Conservation (phyloP, 1,284 basidiomycete species). For the Cutaneotrichosporon cutaneum region DNA sequence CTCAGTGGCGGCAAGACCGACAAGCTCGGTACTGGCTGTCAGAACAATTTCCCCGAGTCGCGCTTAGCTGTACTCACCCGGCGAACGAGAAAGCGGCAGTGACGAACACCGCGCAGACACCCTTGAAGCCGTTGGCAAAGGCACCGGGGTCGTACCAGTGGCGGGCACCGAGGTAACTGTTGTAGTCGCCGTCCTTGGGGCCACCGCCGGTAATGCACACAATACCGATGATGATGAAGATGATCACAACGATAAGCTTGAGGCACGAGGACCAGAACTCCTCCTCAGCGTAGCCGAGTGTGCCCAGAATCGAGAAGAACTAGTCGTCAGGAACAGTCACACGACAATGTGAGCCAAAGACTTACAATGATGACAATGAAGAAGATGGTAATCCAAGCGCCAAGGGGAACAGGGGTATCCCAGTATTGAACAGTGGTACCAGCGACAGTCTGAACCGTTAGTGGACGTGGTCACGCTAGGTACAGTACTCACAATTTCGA, state of each 20-base stretch:
- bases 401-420: constrained; percentile 43
- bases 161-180: constrained; percentile 40
- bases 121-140: constrained; percentile 56
- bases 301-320: constrained; percentile 34
- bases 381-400: constrained; percentile 53
- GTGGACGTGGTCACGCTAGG: not conserved
- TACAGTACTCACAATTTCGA: constrained; percentile 45
- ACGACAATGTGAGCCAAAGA: not conserved
- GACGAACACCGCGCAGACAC: constrained; percentile 44
- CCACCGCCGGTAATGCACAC: constrained; percentile 47
- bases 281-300: constrained; percentile 49
- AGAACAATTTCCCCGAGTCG: not conserved
- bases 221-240: constrained; percentile 50
- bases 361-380: constrained; percentile 37
- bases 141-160: constrained; percentile 50
- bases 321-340: not conserved
- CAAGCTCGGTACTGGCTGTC: constrained; percentile 47
- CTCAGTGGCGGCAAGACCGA: constrained; percentile 18
- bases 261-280: constrained; percentile 53
- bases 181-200: constrained; percentile 40
- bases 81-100: constrained; percentile 79
- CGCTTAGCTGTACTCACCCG: constrained; percentile 33
- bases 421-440: constrained; percentile 47
- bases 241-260: constrained; percentile 50
- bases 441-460: constrained; percentile 42